Conservation (phyloP, 805 yeast species). For the Maudiozyma barnettii region DNA sequence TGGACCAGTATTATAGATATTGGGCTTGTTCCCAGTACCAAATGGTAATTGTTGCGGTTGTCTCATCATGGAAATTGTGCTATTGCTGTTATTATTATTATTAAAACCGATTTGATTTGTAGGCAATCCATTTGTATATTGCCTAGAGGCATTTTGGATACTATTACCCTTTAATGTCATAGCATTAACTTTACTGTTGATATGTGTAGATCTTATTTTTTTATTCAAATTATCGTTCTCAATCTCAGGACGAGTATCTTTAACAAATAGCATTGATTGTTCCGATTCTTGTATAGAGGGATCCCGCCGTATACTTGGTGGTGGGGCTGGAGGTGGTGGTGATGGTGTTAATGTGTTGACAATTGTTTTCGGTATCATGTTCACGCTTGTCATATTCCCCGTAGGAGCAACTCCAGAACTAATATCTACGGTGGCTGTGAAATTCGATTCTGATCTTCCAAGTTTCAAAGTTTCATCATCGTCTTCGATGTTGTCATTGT, state of each 20-base stretch:
- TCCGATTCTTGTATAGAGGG: not conserved
- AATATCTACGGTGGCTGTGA: not conserved
- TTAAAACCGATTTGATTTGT: not conserved
- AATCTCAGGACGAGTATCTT: too few relatives aligned
- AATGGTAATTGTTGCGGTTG: conserved; percentile 1
- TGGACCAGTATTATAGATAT: not conserved
- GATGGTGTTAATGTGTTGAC: not conserved
- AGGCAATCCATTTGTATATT: not conserved
- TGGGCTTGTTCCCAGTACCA: not conserved
- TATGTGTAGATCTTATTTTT: not conserved
- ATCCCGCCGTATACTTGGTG: not conserved
- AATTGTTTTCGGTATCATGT: not conserved
- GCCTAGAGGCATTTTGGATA: not conserved
- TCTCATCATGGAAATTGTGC: not conserved
- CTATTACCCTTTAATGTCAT: conserved; percentile 4
- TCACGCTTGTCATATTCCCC: not conserved
- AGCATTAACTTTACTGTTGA: conserved; percentile 3
- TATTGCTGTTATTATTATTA: not conserved
- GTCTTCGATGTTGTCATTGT: not conserved
- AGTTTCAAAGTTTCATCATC: conserved; percentile 1
- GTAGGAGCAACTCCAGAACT: not conserved
- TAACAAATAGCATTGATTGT: not conserved
- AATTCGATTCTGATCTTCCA: not conserved
- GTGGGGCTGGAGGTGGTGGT: not conserved
- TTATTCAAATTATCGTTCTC: too few relatives aligned